Conservation (phyloP, 495 filamentous ascomycete species). For the Penicillium canescens region DNA sequence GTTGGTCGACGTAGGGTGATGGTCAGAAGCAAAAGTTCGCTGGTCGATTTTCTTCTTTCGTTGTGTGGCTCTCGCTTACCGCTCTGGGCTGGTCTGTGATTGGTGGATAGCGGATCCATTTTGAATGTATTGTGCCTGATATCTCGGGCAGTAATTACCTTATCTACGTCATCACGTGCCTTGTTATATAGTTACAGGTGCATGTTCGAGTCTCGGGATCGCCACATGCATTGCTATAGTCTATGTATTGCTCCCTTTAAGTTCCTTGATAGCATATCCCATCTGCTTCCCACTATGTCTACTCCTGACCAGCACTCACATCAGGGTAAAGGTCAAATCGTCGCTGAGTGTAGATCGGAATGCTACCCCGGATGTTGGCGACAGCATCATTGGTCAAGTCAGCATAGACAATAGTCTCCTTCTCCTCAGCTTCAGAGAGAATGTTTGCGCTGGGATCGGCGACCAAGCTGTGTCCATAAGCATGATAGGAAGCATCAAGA, state of each 20-base stretch:
- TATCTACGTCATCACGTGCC: neutral
- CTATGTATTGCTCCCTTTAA: neutral
- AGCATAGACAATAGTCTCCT: constrained; percentile 73
- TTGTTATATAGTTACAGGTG: no score
- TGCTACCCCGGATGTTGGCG: constrained; percentile 74
- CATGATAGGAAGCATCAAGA: constrained; percentile 74
- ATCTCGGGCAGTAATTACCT: neutral
- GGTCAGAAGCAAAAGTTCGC: constrained; percentile 29
- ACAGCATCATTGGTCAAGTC: constrained; percentile 73
- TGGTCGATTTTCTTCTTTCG: constrained; percentile 32
- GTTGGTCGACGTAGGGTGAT: constrained; percentile 47
- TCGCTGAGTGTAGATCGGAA: constrained; percentile 82
- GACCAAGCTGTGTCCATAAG: constrained; percentile 88
- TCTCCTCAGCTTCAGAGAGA: constrained; percentile 69
- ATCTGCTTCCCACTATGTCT: constrained; percentile 1
- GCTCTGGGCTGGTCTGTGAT: constrained; percentile 16
- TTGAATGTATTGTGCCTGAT: neutral
- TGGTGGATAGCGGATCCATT: constrained; percentile 12
- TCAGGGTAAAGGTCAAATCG: constrained; percentile 96
- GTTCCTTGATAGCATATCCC: neutral
- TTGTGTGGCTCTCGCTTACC: constrained; percentile 49
- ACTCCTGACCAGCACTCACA: constrained; percentile 53
- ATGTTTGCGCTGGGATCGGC: constrained; percentile 88
- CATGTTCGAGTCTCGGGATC: no score
- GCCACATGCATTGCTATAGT: neutral